phyloP scores from a whole-genome alignment of 192 early-diverging fungal species.

The Phycomyces nitens region DNA sequence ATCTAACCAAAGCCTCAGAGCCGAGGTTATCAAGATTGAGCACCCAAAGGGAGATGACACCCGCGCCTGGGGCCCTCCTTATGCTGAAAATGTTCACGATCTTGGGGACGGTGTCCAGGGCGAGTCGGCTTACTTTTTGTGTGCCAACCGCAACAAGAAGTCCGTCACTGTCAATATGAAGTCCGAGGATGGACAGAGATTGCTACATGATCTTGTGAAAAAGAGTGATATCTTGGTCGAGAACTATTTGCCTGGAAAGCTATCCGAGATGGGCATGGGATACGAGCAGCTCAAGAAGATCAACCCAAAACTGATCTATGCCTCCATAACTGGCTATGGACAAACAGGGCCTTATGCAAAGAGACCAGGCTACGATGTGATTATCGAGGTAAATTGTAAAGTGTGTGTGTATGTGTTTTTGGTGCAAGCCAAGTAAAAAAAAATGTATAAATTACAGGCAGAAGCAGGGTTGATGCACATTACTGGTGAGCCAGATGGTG shows the following conservation, averaged over 20 bases:
- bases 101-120: constrained; percentile 26
- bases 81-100: constrained; percentile 36
- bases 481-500: constrained; percentile 79
- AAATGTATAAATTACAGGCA: too few species aligned
- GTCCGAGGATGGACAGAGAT: constrained; percentile 48
- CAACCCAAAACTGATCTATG: constrained; percentile 84
- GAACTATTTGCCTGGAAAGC: constrained; percentile 89
- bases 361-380: constrained; percentile 88
- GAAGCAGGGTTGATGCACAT: constrained; percentile 97
- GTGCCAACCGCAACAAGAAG: constrained; percentile 90
- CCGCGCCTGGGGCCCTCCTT: constrained; percentile 79
- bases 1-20: too few species aligned
- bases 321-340: constrained; percentile 87
- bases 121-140: constrained; percentile 88
- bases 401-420: constrained; percentile 35
- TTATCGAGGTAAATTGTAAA: constrained; percentile 68
- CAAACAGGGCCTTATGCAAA: constrained; percentile 77
- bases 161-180: constrained; percentile 89
- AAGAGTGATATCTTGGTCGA: constrained; percentile 84
- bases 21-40: constrained; percentile 90
- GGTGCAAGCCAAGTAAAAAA: too few species aligned
- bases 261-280: constrained; percentile 70
- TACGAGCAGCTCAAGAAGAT: constrained; percentile 62
- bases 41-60: constrained; percentile 83
- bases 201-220: constrained; percentile 66